A percentile compares a stretch with the other conserved stretches of the same genome.
These are phyloP conservation scores for Dimargaris xerosporica DNA, from an alignment of 192 early-diverging fungal genomes.

Conservation along the genomic window DNA sequence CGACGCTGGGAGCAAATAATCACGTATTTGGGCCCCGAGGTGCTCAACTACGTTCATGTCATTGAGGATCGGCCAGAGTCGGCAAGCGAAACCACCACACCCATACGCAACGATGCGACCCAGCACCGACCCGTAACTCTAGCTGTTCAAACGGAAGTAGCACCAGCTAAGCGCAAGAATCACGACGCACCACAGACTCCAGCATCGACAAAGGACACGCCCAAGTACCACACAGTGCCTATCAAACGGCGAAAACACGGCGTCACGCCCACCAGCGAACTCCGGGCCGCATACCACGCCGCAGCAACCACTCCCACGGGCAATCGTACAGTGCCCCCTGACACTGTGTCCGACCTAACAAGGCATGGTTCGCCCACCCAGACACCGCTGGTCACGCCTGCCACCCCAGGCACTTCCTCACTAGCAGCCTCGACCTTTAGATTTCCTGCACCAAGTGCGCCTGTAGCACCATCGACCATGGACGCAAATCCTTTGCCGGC, in stretches of 20 bases:
- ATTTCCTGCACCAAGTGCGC: neutral
- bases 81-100: neutral
- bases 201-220: neutral
- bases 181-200: neutral
- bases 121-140: neutral
- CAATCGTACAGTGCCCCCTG: no score
- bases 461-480: neutral
- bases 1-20: constrained; percentile 5
- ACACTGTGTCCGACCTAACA: no score
- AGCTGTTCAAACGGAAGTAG: neutral
- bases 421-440: neutral
- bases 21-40: constrained; percentile 5
- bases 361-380: neutral
- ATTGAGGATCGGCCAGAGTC: neutral
- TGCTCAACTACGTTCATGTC: constrained; percentile 11
- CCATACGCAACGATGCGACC: neutral
- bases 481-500: neutral
- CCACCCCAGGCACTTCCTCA: neutral
- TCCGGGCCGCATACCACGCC: neutral
- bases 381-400: neutral
- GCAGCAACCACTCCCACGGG: neutral
- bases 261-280: neutral
- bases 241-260: neutral
- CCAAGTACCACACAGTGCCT: neutral
- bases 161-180: neutral